These are phyloP conservation scores for Ensete glaucum DNA, from an alignment of 176 grass and related monocot genomes.

Conservation along the genomic window DNA sequence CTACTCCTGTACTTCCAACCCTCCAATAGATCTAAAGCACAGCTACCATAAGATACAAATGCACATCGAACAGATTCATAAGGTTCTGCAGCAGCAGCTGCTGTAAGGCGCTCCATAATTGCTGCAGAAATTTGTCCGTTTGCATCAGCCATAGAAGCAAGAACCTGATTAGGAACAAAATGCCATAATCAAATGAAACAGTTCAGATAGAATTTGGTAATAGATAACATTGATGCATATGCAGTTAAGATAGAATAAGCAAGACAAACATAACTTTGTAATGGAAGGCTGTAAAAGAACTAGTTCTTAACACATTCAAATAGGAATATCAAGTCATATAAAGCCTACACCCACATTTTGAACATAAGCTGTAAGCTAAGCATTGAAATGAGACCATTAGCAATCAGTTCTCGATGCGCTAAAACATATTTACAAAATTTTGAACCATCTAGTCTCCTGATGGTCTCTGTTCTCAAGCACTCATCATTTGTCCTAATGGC, in stretches of 20 bases:
- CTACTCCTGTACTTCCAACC: constrained; percentile 95
- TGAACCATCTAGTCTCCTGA: not conserved
- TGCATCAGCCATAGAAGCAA: constrained; percentile 92
- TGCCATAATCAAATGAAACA: constrained; percentile 25
- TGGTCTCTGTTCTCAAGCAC: not conserved
- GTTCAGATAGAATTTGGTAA: constrained; percentile 22
- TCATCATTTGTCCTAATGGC: not conserved
- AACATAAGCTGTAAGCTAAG: not conserved
- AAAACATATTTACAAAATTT: not conserved
- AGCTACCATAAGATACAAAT: constrained; percentile 94
- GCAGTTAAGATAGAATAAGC: not conserved
- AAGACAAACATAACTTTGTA: not conserved
- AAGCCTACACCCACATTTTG: not conserved
- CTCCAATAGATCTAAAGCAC: constrained; percentile 66
- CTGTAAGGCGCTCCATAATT: constrained; percentile 90
- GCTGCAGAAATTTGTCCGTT: constrained; percentile 95
- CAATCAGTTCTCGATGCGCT: not conserved
- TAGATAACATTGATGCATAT: not conserved
- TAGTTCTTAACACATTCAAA: too few relatives aligned
- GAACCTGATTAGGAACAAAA: constrained; percentile 54
- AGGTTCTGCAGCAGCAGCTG: constrained; percentile 90
- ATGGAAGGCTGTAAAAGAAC: too few relatives aligned
- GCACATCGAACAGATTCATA: constrained; percentile 94
- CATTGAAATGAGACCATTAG: not conserved
- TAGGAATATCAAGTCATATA: too few relatives aligned